phyloP scores from a whole-genome alignment of 176 grass and related monocot species.

The Bolboschoenus planiculmis region DNA sequence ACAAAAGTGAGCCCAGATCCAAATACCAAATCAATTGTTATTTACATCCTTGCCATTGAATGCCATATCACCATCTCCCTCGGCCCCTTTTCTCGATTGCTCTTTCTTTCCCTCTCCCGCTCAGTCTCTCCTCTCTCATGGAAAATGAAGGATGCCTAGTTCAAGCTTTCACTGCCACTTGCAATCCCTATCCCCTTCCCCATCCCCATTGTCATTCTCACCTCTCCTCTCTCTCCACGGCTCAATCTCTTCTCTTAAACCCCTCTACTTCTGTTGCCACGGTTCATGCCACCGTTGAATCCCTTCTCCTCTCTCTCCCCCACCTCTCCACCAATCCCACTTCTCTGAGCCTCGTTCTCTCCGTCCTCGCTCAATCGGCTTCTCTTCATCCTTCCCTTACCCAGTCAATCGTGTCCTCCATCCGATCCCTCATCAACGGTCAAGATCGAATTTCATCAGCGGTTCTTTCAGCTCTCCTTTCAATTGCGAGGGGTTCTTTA shows the following conservation, averaged over 20 bases:
- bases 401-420: conserved; percentile 6
- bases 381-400: neutral
- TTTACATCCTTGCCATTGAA: neutral
- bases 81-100: neutral
- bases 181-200: neutral
- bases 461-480: conserved; percentile 18
- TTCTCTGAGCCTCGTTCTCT: conserved; percentile 18
- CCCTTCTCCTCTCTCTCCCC: conserved; percentile 23
- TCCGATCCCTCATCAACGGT: conserved; percentile 25
- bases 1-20: neutral
- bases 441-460: conserved; percentile 19
- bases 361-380: conserved; percentile 8
- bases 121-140: conserved; percentile 10
- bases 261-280: neutral
- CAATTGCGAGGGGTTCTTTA: neutral
- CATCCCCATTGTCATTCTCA: conserved; percentile 1
- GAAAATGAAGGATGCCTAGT: neutral
- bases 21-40: neutral
- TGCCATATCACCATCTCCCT: neutral
- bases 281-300: conserved; percentile 13
- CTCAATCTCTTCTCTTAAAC: conserved; percentile 12
- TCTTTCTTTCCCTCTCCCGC: neutral
- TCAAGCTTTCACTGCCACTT: neutral
- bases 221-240: neutral
- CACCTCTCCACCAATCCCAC: neutral